A percentile compares a stretch with the other conserved stretches of the same genome.
Evolutionary conservation across 306 rosid genomes (phyloP).

Genomic region (Acacia acuminata): DNA sequence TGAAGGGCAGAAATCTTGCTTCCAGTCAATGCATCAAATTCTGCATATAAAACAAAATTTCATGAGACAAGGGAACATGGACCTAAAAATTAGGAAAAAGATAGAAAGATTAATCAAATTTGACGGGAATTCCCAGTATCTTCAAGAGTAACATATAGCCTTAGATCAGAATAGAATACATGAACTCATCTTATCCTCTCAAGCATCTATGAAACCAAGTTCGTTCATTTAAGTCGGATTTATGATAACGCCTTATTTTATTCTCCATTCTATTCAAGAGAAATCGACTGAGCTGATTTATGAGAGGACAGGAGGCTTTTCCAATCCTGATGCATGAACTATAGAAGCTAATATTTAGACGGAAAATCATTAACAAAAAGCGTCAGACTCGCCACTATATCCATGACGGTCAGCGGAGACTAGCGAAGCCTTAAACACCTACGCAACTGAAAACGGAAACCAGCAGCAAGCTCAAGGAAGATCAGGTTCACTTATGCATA

Average conservation of each 20-base stretch:
- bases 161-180: constrained; percentile 13
- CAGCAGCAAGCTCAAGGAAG: constrained; percentile 8
- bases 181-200: neutral
- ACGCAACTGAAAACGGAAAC: neutral
- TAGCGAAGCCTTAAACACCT: neutral
- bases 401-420: neutral
- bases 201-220: neutral
- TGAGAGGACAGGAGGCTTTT: neutral
- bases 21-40: constrained; percentile 93
- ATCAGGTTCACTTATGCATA: neutral
- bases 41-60: constrained; percentile 39
- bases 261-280: neutral
- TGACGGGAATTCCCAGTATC: neutral
- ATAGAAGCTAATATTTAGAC: neutral
- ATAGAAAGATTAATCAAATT: too few species aligned
- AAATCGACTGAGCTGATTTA: neutral
- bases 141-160: neutral
- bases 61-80: neutral
- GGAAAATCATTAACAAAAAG: neutral
- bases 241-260: neutral
- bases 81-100: too few species aligned
- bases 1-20: constrained; percentile 87
- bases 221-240: neutral
- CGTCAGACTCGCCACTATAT: constrained; percentile 5
- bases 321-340: neutral